A percentile compares a stretch with the other conserved stretches of the same genome.
These are phyloP conservation scores for Gossypium davidsonii DNA, from an alignment of 441 rosid genomes.

Conservation along the genomic window DNA sequence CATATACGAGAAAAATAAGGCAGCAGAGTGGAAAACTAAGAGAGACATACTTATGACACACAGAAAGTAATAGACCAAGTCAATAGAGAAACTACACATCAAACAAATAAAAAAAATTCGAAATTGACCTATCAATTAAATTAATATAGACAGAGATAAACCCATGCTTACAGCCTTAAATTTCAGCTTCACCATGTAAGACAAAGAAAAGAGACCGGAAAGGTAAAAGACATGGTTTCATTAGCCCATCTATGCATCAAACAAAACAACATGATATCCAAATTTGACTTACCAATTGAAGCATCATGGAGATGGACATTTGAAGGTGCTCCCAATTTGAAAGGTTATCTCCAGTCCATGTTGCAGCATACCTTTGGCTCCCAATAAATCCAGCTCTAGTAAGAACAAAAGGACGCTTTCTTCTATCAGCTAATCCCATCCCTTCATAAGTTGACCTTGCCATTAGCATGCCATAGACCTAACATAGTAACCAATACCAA, in stretches of 20 bases:
- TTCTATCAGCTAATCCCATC: slow-evolving; percentile 62
- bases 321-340: slow-evolving; percentile 93
- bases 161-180: not conserved
- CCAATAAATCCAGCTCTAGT: slow-evolving; percentile 95
- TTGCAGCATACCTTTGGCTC: slow-evolving; percentile 89
- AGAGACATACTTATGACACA: not conserved
- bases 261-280: slow-evolving; percentile 9
- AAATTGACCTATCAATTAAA: not conserved
- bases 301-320: slow-evolving; percentile 87
- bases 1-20: not conserved
- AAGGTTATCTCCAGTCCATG: slow-evolving; percentile 95
- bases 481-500: slow-evolving; percentile 14
- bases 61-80: not conserved
- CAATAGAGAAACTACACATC: not conserved
- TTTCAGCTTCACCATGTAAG: not conserved
- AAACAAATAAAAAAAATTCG: not conserved
- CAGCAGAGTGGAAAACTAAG: not conserved
- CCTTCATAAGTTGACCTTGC: slow-evolving; percentile 90
- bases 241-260: slow-evolving; percentile 5
- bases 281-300: slow-evolving; percentile 72
- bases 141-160: not conserved
- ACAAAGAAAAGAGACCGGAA: slow-evolving; percentile 1
- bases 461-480: slow-evolving; percentile 96
- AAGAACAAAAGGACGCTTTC: slow-evolving; percentile 87
- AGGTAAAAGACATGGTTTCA: not conserved